These are phyloP conservation scores for Dactylellina sp. DNA, from an alignment of 2,329 filamentous ascomycete species.

Conservation along the genomic window DNA sequence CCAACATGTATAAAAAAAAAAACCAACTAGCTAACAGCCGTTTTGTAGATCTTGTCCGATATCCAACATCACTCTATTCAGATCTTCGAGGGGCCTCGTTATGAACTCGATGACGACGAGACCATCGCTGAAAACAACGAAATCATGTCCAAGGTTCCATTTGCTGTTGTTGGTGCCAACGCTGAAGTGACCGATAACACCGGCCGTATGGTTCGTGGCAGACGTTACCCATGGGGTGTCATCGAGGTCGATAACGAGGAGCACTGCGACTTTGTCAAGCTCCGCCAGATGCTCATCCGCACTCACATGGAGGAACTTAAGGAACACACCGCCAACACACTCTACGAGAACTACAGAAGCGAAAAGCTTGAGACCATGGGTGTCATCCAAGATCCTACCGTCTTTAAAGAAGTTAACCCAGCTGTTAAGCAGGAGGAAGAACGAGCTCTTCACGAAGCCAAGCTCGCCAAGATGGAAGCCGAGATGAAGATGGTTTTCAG, in stretches of 20 bases:
- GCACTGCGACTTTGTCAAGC: slow-evolving; percentile 99
- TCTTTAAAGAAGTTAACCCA: slow-evolving; percentile 99
- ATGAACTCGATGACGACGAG: slow-evolving; percentile 99
- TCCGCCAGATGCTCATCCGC: slow-evolving; percentile 99
- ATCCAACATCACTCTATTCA: slow-evolving; percentile 98
- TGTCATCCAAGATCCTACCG: slow-evolving; percentile 96
- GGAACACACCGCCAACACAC: slow-evolving; percentile 98
- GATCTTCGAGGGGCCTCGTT: slow-evolving; percentile 98
- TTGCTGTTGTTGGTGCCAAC: slow-evolving; percentile 97
- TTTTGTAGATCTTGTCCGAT: slow-evolving; percentile 85
- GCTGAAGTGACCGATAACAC: slow-evolving; percentile 90
- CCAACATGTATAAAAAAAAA: too few species aligned
- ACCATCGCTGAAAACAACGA: slow-evolving; percentile 99
- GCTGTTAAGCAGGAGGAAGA: slow-evolving; percentile 99
- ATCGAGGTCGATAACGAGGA: slow-evolving; percentile 99
- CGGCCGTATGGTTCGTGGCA: slow-evolving; percentile 93
- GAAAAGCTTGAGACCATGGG: slow-evolving; percentile 99
- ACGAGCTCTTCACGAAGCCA: slow-evolving; percentile 96
- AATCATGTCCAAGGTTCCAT: slow-evolving; percentile 99
- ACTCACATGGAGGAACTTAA: slow-evolving; percentile 99
- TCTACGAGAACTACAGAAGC: slow-evolving; percentile 99
- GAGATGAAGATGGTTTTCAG: slow-evolving; percentile 99
- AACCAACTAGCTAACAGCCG: slow-evolving; percentile 16
- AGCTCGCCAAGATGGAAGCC: slow-evolving; percentile 99
- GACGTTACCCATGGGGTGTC: slow-evolving; percentile 96